phyloP scores from a whole-genome alignment of 139 green algal genomes.

The Coelastrella sp. region DNA sequence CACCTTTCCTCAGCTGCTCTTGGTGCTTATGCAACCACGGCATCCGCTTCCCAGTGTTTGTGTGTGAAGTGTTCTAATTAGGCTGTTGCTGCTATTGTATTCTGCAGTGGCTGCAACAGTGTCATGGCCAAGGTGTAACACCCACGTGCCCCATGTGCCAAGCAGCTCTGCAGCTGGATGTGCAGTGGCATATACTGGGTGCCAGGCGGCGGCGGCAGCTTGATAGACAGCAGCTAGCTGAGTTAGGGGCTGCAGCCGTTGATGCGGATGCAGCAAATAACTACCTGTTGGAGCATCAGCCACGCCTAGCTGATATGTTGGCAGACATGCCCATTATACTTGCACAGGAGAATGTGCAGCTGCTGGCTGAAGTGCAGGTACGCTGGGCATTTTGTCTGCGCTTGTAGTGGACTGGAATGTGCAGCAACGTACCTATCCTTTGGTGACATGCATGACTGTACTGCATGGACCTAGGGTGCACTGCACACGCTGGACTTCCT shows the following conservation, averaged over 20 bases:
- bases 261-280: conserved; percentile 35
- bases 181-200: conserved; percentile 59
- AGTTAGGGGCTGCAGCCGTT: not conserved
- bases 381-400: too few relatives aligned
- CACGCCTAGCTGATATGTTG: conserved; percentile 62
- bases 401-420: too few relatives aligned
- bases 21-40: not conserved
- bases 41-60: not conserved
- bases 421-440: too few relatives aligned
- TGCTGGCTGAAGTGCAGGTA: conserved; percentile 42
- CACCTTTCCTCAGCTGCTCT: not conserved
- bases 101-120: conserved; percentile 85
- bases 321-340: conserved; percentile 49
- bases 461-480: too few relatives aligned
- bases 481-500: too few relatives aligned
- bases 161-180: conserved; percentile 70
- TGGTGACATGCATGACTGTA: too few relatives aligned
- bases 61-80: too few relatives aligned
- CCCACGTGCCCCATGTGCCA: conserved; percentile 89
- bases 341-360: conserved; percentile 34
- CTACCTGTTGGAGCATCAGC: conserved; percentile 61
- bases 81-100: not conserved
- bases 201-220: not conserved
- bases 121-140: conserved; percentile 58
- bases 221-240: conserved; percentile 36